Conservation (phyloP, 768 basidiomycete genomes). For the Auricularia cornea region DNA sequence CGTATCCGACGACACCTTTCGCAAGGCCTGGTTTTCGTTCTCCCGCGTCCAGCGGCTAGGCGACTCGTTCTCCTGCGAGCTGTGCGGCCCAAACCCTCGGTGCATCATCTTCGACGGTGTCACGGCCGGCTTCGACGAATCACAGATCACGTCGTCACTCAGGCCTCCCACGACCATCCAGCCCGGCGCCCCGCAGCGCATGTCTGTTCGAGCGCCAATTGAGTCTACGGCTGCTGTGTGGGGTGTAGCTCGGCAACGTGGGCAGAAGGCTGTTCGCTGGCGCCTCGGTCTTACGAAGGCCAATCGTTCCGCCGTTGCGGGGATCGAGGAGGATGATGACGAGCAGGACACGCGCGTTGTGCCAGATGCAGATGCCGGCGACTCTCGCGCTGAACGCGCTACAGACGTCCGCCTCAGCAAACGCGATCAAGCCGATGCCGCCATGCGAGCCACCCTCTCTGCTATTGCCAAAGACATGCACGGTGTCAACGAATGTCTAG, state of each 20-base stretch:
- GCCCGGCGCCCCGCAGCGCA: neutral
- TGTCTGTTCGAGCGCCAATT: neutral
- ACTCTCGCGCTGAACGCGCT: neutral
- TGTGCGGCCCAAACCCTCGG: slow-evolving; percentile 9
- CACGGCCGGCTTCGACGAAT: neutral
- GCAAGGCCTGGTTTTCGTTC: slow-evolving; percentile 12
- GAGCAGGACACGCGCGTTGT: neutral
- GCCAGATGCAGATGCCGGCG: neutral
- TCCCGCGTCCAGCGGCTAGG: slow-evolving; percentile 8
- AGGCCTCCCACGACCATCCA: neutral
- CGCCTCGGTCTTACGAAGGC: neutral
- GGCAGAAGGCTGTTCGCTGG: neutral
- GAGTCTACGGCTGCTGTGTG: neutral
- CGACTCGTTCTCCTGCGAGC: slow-evolving; percentile 5
- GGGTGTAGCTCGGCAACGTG: neutral
- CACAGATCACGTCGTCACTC: neutral
- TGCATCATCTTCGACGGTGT: slow-evolving; percentile 12
- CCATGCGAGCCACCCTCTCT: neutral
- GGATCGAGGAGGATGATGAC: neutral
- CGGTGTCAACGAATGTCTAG: neutral
- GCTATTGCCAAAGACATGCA: neutral
- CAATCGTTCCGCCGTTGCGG: neutral
- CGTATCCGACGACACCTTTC: slow-evolving; percentile 12
- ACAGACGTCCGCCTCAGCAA: neutral
- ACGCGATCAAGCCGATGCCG: neutral